Evolutionary conservation across 768 basidiomycete species (phyloP), one percentile per base, ranked within the genome.

Genomic region (Tylopilus balloui): DNA sequence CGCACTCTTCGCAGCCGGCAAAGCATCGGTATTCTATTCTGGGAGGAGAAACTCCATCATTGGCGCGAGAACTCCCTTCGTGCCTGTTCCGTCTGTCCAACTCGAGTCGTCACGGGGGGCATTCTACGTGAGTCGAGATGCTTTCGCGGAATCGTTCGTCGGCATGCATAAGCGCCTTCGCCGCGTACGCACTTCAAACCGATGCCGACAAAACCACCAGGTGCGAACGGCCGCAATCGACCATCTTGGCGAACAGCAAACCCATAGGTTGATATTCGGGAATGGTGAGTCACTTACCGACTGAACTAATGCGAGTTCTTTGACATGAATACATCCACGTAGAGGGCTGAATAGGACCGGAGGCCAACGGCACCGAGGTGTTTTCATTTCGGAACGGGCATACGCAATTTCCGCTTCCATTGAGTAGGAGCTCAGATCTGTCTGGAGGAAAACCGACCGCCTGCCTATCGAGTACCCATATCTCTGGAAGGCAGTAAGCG

Each of bases 371-470:
- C 20, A 21, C 47, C 50, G 50, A 43, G 32, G 15, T 8, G 21
- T 27, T 23, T 58, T 59, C 57, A 59, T 58, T 59, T 58, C 42
- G 53, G 53, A 35, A 35, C 21, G 28, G 32, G 34, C 9, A 49
- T 21, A 34, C 10, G 34, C 36, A 23, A 41, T 13, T 13, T 48
- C 38, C 20, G 45, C 11, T 23, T 34, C 40, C 42, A 28, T 41
- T 40, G 32, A n/a, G 25, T 40, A 42, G 21, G n/a, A 23, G 35
- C 20, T 35, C 24, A 35, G 35, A 53, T 54, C 44, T 17, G 37
- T 42, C 41, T 36, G 36, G 29, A 13, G 24, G 39, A 31, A 29
- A 52, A 25, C 17, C 28, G 3, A 11, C 31, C 19, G 24, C 20
- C 28, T 23, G 42, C 20, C n/a, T 15, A 10, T 32, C 24, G 37